Conservation (phyloP, 1,284 basidiomycete species). For the Sporisorium iseilematis-ciliati region DNA sequence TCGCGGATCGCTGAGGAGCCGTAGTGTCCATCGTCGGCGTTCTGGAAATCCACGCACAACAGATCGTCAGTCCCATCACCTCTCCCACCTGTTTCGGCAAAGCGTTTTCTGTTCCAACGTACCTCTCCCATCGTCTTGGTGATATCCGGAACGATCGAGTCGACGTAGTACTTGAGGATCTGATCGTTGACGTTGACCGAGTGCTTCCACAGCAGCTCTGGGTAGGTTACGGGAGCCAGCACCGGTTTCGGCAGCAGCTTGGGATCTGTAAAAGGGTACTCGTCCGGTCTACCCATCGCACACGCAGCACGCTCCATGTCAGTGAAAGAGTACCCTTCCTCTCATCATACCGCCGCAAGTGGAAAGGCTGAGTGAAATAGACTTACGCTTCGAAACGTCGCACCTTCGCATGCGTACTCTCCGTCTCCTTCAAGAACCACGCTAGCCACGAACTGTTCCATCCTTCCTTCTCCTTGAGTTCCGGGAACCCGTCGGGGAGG, state of each 20-base stretch:
- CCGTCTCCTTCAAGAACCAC: slow-evolving; percentile 96
- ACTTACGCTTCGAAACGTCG: slow-evolving; percentile 50
- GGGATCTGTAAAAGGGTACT: slow-evolving; percentile 88
- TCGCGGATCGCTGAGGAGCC: slow-evolving; percentile 94
- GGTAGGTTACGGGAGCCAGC: slow-evolving; percentile 81
- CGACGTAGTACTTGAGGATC: slow-evolving; percentile 89
- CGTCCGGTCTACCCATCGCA: slow-evolving; percentile 78
- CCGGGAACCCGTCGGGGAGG: slow-evolving; percentile 79
- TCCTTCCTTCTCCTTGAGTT: slow-evolving; percentile 76
- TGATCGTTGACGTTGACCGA: slow-evolving; percentile 89
- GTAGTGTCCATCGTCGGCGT: slow-evolving; percentile 94
- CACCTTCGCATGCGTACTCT: slow-evolving; percentile 81
- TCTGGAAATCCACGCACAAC: too few relatives aligned
- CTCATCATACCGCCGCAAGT: too few relatives aligned
- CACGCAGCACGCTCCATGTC: background rate
- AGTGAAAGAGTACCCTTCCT: background rate
- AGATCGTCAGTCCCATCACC: too few relatives aligned
- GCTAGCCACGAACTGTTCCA: slow-evolving; percentile 91
- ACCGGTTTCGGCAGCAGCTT: slow-evolving; percentile 84
- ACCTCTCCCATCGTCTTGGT: slow-evolving; percentile 71
- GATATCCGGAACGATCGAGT: slow-evolving; percentile 84
- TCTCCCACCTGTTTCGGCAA: too few relatives aligned
- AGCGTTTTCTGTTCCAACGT: too few relatives aligned
- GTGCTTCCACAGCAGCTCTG: slow-evolving; percentile 80
- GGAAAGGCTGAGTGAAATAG: too few relatives aligned